Conservation (phyloP, 495 filamentous ascomycete genomes). For the Aspergillus sparsus region DNA sequence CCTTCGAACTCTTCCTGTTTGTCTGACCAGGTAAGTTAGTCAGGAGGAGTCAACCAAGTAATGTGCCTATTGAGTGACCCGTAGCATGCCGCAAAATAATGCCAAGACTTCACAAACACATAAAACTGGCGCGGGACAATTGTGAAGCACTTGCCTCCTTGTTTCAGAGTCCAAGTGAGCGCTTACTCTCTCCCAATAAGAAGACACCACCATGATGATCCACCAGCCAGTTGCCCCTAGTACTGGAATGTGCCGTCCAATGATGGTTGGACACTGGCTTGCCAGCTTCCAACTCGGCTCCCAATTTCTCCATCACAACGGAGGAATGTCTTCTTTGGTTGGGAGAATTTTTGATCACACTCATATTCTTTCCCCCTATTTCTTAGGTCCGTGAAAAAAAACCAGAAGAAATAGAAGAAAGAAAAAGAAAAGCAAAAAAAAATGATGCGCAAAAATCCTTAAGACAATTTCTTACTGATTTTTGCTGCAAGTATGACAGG, state of each 20-base stretch:
- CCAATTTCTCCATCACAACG: no score
- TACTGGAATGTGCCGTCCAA: conserved; percentile 3
- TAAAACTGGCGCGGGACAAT: conserved; percentile 32
- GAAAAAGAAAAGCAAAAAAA: no score
- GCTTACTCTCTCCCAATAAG: conserved; percentile 25
- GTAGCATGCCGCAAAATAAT: conserved; percentile 17
- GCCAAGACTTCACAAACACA: conserved; percentile 29
- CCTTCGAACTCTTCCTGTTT: not conserved
- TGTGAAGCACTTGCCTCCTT: conserved; percentile 32
- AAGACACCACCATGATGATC: not conserved
- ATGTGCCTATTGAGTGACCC: not conserved
- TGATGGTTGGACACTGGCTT: conserved; percentile 5
- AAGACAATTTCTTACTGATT: not conserved
- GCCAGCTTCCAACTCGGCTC: not conserved
- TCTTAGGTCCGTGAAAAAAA: no score
- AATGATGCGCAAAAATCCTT: no score
- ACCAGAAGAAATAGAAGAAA: no score
- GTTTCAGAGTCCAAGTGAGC: conserved; percentile 28
- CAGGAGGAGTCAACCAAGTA: conserved; percentile 2
- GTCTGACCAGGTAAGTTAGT: conserved; percentile 9
- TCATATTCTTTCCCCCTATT: no score
- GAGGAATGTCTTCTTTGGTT: not conserved
- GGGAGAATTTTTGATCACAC: no score
- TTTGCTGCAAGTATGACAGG: not conserved
- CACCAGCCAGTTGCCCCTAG: conserved; percentile 4